Evolutionary conservation across 306 rosid species (phyloP).

Genomic region (Trifolium fragiferum): DNA sequence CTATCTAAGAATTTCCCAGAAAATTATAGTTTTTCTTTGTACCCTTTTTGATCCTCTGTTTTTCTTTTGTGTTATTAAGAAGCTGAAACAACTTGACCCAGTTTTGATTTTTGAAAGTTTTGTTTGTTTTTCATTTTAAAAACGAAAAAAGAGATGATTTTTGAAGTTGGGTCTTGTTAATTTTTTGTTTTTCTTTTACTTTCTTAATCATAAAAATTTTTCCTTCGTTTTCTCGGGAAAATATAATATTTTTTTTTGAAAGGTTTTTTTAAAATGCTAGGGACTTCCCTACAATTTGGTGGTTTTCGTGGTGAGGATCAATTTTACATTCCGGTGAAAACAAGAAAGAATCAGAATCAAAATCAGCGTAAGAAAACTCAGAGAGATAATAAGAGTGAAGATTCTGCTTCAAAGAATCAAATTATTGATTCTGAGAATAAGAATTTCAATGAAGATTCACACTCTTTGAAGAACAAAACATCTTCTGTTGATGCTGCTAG

Average conservation of each 20-base stretch:
- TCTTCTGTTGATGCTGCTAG: conserved; percentile 42
- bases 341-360: conserved; percentile 57
- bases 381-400: conserved; percentile 54
- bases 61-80: background rate
- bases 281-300: conserved; percentile 63
- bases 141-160: conserved; percentile 18
- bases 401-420: conserved; percentile 45
- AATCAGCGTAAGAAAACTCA: conserved; percentile 64
- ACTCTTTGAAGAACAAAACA: conserved; percentile 40
- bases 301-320: conserved; percentile 64
- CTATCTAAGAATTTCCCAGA: conserved; percentile 31
- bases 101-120: conserved; percentile 27
- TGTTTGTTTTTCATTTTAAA: conserved; percentile 16
- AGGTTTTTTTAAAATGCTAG: conserved; percentile 64
- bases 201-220: background rate
- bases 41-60: conserved; percentile 29
- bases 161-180: conserved; percentile 19
- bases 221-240: conserved; percentile 27
- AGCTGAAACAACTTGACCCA: conserved; percentile 4
- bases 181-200: background rate
- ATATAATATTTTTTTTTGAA: background rate
- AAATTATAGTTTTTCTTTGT: background rate
- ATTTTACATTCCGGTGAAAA: conserved; percentile 71
- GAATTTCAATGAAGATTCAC: conserved; percentile 42
- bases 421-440: conserved; percentile 48